Evolutionary conservation across 2,329 filamentous ascomycete species (phyloP).

Genomic region (Colletotrichum tropicicola): DNA sequence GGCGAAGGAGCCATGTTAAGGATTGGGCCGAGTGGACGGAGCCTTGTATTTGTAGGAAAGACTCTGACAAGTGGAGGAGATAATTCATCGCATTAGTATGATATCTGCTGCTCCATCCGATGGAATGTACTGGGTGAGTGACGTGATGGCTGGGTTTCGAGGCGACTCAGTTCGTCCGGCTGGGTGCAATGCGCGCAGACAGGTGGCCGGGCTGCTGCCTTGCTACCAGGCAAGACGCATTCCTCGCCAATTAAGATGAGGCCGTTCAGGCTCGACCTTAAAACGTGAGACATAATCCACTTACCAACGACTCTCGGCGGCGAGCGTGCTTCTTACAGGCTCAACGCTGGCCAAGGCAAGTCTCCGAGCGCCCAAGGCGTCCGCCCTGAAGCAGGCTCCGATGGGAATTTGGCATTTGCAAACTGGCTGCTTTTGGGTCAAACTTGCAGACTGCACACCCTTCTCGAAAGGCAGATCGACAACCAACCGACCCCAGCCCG

Average conservation of each 20-base stretch:
- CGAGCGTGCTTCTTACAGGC: too few species aligned
- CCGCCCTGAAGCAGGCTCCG: too few species aligned
- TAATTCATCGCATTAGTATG: constrained; percentile 16
- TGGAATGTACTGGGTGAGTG: constrained; percentile 13
- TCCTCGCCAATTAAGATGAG: neutral
- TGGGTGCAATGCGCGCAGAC: neutral
- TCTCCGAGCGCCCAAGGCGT: too few species aligned
- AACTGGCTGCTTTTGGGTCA: too few species aligned
- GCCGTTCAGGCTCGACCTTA: neutral
- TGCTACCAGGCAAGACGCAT: neutral
- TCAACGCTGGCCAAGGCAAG: too few species aligned
- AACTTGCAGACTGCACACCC: too few species aligned
- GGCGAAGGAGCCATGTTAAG: neutral
- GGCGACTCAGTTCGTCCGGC: neutral
- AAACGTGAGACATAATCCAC: neutral
- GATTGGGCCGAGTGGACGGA: neutral
- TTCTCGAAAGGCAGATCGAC: too few species aligned
- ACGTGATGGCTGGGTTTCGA: neutral
- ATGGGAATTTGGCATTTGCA: too few species aligned
- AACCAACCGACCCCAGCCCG: too few species aligned
- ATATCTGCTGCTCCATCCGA: neutral
- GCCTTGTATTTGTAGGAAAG: constrained; percentile 25
- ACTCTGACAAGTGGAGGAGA: constrained; percentile 18
- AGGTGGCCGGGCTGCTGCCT: too few species aligned
- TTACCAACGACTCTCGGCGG: neutral